Conservation (phyloP, 1,284 basidiomycete genomes). For the Malassezia slooffiae region DNA sequence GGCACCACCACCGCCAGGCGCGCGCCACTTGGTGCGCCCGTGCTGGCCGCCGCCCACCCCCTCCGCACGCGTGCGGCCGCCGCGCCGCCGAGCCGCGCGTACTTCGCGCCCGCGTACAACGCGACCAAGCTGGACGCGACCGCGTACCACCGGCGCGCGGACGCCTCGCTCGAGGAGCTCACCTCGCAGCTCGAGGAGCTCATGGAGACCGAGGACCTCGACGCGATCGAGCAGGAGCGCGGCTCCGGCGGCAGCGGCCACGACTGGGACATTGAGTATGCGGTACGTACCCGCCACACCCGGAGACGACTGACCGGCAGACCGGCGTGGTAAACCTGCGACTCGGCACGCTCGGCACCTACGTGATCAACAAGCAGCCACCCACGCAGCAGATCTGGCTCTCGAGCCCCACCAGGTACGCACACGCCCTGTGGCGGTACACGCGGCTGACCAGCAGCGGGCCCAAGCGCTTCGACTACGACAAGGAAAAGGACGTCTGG, state of each 20-base stretch:
- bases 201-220: conserved; percentile 55
- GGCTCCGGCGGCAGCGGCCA: conserved; percentile 10
- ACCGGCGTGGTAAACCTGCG: conserved; percentile 79
- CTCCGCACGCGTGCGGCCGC: no score
- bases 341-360: conserved; percentile 76
- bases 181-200: conserved; percentile 68
- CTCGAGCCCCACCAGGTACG: conserved; percentile 59
- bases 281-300: conserved; percentile 54
- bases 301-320: conserved; percentile 47
- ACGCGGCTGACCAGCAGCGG: conserved; percentile 23
- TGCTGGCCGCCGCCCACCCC: no score
- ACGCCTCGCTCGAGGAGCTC: conserved; percentile 68
- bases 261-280: conserved; percentile 80
- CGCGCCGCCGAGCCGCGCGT: no score
- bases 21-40: no score
- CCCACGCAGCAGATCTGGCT: conserved; percentile 99
- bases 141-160: conserved; percentile 67
- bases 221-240: conserved; percentile 14
- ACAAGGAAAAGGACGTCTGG: conserved; percentile 25
- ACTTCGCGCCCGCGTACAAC: background rate
- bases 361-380: conserved; percentile 98
- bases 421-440: no score
- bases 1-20: no score
- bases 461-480: conserved; percentile 44
- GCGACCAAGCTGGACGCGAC: conserved; percentile 53